Conservation (phyloP, 805 yeast genomes). For the Saccharomycopsis sp. region DNA sequence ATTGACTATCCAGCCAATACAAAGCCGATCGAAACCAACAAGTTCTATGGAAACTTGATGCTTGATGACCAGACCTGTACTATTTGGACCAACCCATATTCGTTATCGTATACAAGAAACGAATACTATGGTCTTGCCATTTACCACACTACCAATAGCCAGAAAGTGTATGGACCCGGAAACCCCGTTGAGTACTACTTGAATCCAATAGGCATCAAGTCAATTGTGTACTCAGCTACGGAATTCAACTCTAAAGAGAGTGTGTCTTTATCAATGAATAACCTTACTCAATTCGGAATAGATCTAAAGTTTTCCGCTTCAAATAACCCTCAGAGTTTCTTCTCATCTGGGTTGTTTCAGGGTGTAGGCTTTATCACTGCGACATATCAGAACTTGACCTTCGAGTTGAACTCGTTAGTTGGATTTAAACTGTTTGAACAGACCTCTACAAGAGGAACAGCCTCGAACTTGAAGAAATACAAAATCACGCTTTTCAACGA, state of each 20-base stretch:
- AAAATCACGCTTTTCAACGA: slow-evolving; percentile 44
- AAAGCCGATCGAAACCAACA: slow-evolving; percentile 59
- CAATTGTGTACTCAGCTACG: slow-evolving; percentile 42
- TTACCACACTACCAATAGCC: slow-evolving; percentile 47
- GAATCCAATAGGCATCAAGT: slow-evolving; percentile 51
- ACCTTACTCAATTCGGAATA: slow-evolving; percentile 32
- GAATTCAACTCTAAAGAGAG: slow-evolving; percentile 32
- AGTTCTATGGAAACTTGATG: slow-evolving; percentile 63
- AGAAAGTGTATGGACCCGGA: slow-evolving; percentile 58
- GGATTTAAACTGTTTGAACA: slow-evolving; percentile 38
- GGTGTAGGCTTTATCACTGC: slow-evolving; percentile 57
- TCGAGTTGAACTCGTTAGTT: slow-evolving; percentile 39
- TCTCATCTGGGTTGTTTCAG: slow-evolving; percentile 34
- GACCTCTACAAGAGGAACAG: slow-evolving; percentile 21
- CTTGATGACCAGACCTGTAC: slow-evolving; percentile 48
- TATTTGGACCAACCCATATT: slow-evolving; percentile 63
- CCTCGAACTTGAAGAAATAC: slow-evolving; percentile 40
- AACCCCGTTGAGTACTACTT: slow-evolving; percentile 45
- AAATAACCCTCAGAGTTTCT: slow-evolving; percentile 30
- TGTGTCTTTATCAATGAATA: slow-evolving; percentile 37
- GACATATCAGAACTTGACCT: slow-evolving; percentile 39
- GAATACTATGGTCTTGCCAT: slow-evolving; percentile 54
- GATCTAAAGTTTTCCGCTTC: slow-evolving; percentile 39
- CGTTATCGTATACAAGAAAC: slow-evolving; percentile 50
- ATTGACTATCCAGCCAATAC: slow-evolving; percentile 27